A percentile compares a stretch with the other conserved stretches of the same genome.
Evolutionary conservation across 2,329 filamentous ascomycete genomes (phyloP).

Genomic region (Rasamsonia emersonii): DNA sequence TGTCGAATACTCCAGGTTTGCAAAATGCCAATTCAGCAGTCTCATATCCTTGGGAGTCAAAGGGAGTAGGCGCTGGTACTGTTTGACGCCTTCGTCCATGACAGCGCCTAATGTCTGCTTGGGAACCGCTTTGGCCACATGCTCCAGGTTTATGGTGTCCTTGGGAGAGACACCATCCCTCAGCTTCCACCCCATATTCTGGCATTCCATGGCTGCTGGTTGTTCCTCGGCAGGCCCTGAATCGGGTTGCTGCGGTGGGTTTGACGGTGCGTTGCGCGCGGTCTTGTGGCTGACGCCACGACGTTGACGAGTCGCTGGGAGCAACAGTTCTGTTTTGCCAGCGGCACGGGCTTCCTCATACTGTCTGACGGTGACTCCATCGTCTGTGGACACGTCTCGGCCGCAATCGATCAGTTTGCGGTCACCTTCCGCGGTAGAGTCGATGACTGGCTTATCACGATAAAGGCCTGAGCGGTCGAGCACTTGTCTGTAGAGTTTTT

Average conservation of each 20-base stretch:
- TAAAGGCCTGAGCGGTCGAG: constrained; percentile 85
- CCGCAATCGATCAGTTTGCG: constrained; percentile 73
- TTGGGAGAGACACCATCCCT: constrained; percentile 54
- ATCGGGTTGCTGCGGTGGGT: constrained; percentile 1
- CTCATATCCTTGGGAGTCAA: constrained; percentile 79
- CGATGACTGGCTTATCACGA: constrained; percentile 65
- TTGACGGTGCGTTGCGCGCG: constrained; percentile 46
- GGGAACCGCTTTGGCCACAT: constrained; percentile 50
- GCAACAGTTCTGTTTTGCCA: constrained; percentile 39
- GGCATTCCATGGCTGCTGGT: constrained; percentile 68
- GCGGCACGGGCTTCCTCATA: constrained; percentile 62
- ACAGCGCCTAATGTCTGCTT: constrained; percentile 78
- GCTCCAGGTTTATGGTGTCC: constrained; percentile 62
- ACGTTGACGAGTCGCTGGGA: constrained; percentile 35
- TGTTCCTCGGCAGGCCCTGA: constrained; percentile 42
- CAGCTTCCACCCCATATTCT: constrained; percentile 73
- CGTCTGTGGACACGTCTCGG: constrained; percentile 64
- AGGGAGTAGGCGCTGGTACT: constrained; percentile 77
- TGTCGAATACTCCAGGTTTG: constrained; percentile 96
- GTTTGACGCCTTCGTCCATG: constrained; percentile 80
- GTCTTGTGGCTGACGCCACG: constrained; percentile 39
- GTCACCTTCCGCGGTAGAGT: constrained; percentile 71
- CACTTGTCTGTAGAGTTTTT: constrained; percentile 90
- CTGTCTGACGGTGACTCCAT: constrained; percentile 61
- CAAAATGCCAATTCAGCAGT: constrained; percentile 94